Conservation (phyloP, 345 rosid species). For the Salix purpurea region DNA sequence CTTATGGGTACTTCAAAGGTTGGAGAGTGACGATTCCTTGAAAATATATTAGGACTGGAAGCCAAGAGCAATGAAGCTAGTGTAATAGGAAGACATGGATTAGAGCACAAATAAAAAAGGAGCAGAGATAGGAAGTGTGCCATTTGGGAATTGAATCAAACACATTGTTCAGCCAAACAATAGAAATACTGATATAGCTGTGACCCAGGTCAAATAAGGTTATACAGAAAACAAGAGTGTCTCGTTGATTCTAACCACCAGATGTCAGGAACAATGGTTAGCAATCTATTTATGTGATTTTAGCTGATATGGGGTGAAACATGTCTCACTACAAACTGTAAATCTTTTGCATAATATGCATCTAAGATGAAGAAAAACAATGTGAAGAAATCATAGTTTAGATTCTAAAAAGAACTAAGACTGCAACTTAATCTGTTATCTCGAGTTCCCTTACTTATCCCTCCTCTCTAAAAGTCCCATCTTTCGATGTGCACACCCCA, state of each 20-base stretch:
- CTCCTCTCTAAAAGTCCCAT: not conserved
- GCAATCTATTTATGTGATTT: not conserved
- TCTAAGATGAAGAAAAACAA: not conserved
- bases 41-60: not conserved
- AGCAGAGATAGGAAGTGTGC: not conserved
- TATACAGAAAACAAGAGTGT: not conserved
- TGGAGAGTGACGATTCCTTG: not conserved
- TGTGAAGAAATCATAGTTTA: not conserved
- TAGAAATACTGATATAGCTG: not conserved
- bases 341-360: not conserved
- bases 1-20: not conserved
- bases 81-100: not conserved
- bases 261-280: not conserved
- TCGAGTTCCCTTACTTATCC: not conserved
- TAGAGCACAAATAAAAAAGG: not conserved
- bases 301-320: not conserved
- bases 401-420: not conserved
- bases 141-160: not conserved
- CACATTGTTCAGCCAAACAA: not conserved
- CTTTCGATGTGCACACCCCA: not conserved
- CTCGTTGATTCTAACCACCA: not conserved
- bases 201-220: not conserved
- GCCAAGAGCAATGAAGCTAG: not conserved
- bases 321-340: not conserved
- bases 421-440: not conserved